Conservation (phyloP, 2,329 filamentous ascomycete species). For the Clarireedia hainanense region DNA sequence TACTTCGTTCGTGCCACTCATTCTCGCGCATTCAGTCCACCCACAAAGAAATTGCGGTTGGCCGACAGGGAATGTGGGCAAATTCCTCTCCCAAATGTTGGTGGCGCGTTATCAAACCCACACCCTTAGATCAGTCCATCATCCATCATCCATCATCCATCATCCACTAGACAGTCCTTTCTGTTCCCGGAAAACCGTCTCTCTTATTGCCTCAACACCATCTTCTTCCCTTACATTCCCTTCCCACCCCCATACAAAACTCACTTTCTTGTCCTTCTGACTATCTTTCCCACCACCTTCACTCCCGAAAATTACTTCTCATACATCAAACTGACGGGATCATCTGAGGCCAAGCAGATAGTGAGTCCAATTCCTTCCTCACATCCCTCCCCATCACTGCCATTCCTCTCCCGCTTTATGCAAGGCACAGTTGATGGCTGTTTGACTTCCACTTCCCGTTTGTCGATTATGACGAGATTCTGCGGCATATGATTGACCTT, state of each 20-base stretch:
- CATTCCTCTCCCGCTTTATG: conserved; percentile 1
- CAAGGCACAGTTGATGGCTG: conserved; percentile 10
- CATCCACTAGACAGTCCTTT: background rate
- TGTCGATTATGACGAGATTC: too few species aligned
- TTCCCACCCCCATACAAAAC: background rate
- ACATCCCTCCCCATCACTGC: background rate
- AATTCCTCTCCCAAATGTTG: background rate
- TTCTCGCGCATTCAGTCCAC: too few species aligned
- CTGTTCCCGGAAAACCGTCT: background rate
- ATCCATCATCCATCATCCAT: background rate
- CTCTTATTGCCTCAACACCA: background rate
- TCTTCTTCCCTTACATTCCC: background rate
- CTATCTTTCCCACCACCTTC: background rate
- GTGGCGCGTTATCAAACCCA: too few species aligned
- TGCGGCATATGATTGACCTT: background rate
- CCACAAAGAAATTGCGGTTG: too few species aligned
- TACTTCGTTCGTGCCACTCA: too few species aligned
- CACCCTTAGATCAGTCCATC: background rate
- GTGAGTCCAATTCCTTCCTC: background rate
- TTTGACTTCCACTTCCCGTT: background rate
- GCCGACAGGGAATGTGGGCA: background rate
- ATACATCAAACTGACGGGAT: background rate
- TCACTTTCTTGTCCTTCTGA: background rate
- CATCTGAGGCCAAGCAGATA: background rate
- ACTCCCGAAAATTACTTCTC: background rate